Evolutionary conservation across 2,329 filamentous ascomycete genomes (phyloP).

Genomic region (Penicillium rolfsii): DNA sequence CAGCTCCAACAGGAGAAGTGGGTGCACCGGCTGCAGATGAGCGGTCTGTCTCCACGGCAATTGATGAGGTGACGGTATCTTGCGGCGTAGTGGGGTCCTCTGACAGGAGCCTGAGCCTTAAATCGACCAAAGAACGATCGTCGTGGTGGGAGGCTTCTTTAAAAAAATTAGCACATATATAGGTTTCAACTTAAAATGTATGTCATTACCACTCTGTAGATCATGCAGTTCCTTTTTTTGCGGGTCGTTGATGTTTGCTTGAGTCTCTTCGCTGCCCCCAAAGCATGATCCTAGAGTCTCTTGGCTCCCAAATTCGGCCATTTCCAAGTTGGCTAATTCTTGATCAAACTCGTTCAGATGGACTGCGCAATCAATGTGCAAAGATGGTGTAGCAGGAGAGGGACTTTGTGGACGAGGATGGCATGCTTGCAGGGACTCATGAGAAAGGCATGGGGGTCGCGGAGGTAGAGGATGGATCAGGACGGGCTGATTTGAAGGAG

Average conservation of each 20-base stretch:
- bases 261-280: not conserved
- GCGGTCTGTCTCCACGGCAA: too few relatives aligned
- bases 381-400: not conserved
- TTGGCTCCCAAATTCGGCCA: not conserved
- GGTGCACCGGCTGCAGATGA: too few relatives aligned
- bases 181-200: too few relatives aligned
- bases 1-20: too few relatives aligned
- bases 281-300: not conserved
- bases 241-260: not conserved
- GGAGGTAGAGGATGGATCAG: not conserved
- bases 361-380: not conserved
- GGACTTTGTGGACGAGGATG: not conserved
- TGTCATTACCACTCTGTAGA: too few relatives aligned
- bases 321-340: not conserved
- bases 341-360: not conserved
- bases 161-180: too few relatives aligned
- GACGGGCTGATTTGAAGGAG: not conserved
- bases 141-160: too few relatives aligned
- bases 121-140: too few relatives aligned
- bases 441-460: not conserved
- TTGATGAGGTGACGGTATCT: too few relatives aligned
- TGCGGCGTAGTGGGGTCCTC: too few relatives aligned
- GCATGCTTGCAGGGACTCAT: not conserved
- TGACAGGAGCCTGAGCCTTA: too few relatives aligned
- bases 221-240: too few relatives aligned